Evolutionary conservation across 2,329 filamentous ascomycete genomes (phyloP).

Genomic region (Claviceps monticola): DNA sequence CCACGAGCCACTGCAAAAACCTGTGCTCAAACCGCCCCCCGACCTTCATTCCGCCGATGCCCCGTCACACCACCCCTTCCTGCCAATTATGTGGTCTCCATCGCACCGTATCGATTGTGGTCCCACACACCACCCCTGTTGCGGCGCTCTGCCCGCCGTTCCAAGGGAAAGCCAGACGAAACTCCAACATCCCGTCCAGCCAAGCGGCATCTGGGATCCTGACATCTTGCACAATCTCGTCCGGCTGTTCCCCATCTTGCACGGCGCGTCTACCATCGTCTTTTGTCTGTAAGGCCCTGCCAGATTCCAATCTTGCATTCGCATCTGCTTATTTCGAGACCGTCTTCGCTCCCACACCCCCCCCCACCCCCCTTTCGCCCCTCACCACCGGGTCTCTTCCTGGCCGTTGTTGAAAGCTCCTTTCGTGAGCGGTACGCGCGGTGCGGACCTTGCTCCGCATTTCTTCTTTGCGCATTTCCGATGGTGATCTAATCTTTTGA

Average conservation of each 20-base stretch:
- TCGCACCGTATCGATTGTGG: conserved; percentile 9
- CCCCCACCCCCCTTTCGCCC: not conserved
- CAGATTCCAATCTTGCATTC: conserved; percentile 10
- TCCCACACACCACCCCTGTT: conserved; percentile 1
- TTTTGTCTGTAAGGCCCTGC: conserved; percentile 9
- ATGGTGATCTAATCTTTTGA: conserved; percentile 9
- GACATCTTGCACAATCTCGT: conserved; percentile 12
- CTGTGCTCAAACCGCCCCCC: not conserved
- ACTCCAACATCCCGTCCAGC: not conserved
- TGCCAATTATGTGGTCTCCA: conserved; percentile 21
- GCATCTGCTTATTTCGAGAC: conserved; percentile 5
- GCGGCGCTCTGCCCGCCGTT: conserved; percentile 7
- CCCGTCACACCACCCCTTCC: conserved; percentile 4
- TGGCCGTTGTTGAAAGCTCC: conserved; percentile 2
- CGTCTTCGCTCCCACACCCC: conserved; percentile 4
- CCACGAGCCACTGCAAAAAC: conserved; percentile 6
- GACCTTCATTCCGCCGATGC: not conserved
- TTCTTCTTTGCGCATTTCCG: not conserved
- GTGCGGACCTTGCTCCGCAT: conserved; percentile 8
- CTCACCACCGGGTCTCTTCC: not conserved
- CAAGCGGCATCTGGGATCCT: conserved; percentile 1
- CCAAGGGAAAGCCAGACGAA: not conserved
- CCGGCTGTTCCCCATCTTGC: not conserved
- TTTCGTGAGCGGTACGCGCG: conserved; percentile 19
- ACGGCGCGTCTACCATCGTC: conserved; percentile 1